phyloP scores from a whole-genome alignment of 192 early-diverging fungal species.

The Coemansia sp. region DNA sequence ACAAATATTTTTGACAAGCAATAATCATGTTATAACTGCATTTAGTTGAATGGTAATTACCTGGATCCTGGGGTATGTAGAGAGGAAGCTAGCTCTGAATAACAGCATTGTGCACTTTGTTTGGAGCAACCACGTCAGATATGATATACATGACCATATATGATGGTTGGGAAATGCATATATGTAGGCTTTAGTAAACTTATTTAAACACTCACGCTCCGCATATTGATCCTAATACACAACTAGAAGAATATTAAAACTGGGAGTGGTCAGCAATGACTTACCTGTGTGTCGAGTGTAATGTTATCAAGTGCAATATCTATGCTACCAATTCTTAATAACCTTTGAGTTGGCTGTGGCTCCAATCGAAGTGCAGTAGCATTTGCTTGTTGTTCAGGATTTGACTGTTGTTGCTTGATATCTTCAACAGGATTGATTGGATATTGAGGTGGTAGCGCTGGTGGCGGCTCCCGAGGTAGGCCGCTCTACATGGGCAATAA shows the following conservation, averaged over 20 bases:
- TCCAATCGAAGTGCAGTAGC: constrained; percentile 3
- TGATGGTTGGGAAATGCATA: background rate
- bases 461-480: background rate
- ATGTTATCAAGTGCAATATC: constrained; percentile 16
- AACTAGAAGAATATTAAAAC: background rate
- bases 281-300: constrained; percentile 4
- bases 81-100: constrained; percentile 21
- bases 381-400: constrained; percentile 6
- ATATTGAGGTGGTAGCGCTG: background rate
- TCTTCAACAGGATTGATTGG: constrained; percentile 4
- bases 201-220: background rate
- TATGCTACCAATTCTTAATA: constrained; percentile 24
- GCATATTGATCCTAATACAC: background rate
- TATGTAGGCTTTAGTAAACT: background rate
- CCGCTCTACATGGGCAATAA: background rate
- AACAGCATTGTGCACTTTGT: background rate
- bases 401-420: constrained; percentile 6
- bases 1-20: background rate
- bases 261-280: background rate
- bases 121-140: background rate
- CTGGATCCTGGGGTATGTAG: constrained; percentile 31
- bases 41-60: constrained; percentile 20
- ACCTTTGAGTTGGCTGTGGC: background rate
- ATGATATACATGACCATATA: background rate
- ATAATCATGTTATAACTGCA: background rate